phyloP scores from a whole-genome alignment of 2,329 filamentous ascomycete species.

The Alternaria infectoria region DNA sequence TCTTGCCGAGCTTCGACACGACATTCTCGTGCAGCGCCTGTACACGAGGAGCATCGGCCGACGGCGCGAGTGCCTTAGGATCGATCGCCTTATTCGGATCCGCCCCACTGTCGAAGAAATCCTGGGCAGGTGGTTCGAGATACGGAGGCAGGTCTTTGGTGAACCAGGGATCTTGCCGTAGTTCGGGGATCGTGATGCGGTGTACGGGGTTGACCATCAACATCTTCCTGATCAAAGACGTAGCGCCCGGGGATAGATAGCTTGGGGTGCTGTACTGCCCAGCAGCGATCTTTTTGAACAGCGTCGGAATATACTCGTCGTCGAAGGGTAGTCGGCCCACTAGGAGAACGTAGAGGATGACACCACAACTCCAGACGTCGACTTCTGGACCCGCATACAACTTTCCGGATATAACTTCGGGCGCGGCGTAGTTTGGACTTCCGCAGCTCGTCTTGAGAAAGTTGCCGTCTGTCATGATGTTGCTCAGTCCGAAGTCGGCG shows the following conservation, averaged over 20 bases:
- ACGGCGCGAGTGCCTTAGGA: constrained; percentile 78
- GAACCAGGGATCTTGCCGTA: constrained; percentile 94
- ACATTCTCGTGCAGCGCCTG: constrained; percentile 92
- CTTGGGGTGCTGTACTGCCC: constrained; percentile 91
- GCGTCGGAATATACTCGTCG: constrained; percentile 95
- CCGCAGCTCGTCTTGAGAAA: constrained; percentile 98
- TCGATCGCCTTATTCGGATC: constrained; percentile 92
- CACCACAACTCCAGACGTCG: constrained; percentile 96
- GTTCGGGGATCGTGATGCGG: constrained; percentile 91
- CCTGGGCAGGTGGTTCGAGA: constrained; percentile 83
- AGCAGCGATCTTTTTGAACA: constrained; percentile 97
- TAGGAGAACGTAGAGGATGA: constrained; percentile 75
- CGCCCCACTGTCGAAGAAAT: constrained; percentile 92
- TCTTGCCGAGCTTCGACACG: constrained; percentile 94
- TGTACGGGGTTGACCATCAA: constrained; percentile 94
- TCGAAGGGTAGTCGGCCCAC: constrained; percentile 84
- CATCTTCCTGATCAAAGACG: constrained; percentile 87
- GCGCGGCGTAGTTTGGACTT: constrained; percentile 96
- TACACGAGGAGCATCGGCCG: constrained; percentile 73
- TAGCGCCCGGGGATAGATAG: constrained; percentile 87
- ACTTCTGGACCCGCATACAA: constrained; percentile 97
- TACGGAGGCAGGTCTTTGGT: constrained; percentile 84
- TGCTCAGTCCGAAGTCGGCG: constrained; percentile 96
- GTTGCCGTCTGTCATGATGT: constrained; percentile 99
- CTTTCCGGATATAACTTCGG: constrained; percentile 97